A percentile compares a stretch with the other conserved stretches of the same genome.
phyloP scores from a whole-genome alignment of 495 filamentous ascomycete species.

The Tuber aestivum region DNA sequence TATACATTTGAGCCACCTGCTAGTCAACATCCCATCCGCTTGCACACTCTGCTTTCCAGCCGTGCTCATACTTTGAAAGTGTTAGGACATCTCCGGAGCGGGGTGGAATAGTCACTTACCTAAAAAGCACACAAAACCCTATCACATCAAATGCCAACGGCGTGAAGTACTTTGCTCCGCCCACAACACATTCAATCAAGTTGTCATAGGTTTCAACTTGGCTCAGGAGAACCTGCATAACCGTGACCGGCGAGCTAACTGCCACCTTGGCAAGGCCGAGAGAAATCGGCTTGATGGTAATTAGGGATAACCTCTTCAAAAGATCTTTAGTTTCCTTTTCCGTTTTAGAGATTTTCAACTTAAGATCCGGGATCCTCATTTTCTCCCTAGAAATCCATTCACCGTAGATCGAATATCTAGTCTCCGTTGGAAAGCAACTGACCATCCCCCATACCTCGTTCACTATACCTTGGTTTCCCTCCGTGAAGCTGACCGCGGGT shows the following conservation, averaged over 20 bases:
- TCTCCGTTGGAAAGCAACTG: slow-evolving; percentile 65
- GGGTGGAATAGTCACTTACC: slow-evolving; percentile 57
- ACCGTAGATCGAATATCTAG: slow-evolving; percentile 82
- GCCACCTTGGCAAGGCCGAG: slow-evolving; percentile 80
- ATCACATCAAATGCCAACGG: slow-evolving; percentile 75
- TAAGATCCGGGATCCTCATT: slow-evolving; percentile 58
- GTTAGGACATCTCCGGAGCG: slow-evolving; percentile 64
- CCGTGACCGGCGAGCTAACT: slow-evolving; percentile 77
- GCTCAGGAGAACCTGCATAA: slow-evolving; percentile 76
- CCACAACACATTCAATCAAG: slow-evolving; percentile 83
- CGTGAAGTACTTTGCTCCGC: slow-evolving; percentile 89
- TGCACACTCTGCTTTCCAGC: slow-evolving; percentile 73
- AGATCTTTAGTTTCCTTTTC: slow-evolving; percentile 70
- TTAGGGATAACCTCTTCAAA: slow-evolving; percentile 76
- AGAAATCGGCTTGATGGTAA: slow-evolving; percentile 78
- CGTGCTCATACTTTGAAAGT: slow-evolving; percentile 34
- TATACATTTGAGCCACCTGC: slow-evolving; percentile 64
- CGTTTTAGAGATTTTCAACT: slow-evolving; percentile 67
- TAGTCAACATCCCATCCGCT: slow-evolving; percentile 76
- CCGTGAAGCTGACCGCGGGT: slow-evolving; percentile 75
- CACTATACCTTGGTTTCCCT: slow-evolving; percentile 72
- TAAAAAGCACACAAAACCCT: slow-evolving; percentile 51
- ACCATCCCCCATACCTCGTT: slow-evolving; percentile 79
- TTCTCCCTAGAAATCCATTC: slow-evolving; percentile 74
- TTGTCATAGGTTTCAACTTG: slow-evolving; percentile 92